A percentile compares a stretch with the other conserved stretches of the same genome.
phyloP scores from a whole-genome alignment of 345 rosid species.

The Eucalyptus cloeziana region DNA sequence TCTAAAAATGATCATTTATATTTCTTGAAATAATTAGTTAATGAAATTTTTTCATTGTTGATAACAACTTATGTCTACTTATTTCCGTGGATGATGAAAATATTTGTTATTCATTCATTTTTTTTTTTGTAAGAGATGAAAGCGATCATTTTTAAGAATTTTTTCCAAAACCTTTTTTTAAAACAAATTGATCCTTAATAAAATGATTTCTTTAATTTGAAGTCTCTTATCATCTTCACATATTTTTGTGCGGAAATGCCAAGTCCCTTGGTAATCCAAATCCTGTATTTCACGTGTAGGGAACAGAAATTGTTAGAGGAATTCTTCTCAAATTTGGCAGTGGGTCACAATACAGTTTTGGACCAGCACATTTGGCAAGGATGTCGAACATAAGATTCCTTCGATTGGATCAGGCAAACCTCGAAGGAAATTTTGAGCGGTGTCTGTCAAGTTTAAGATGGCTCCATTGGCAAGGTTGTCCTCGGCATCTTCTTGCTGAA shows the following conservation, averaged over 20 bases:
- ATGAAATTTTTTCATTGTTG: neutral
- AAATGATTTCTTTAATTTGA: neutral
- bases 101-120: neutral
- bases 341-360: neutral
- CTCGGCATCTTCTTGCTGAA: neutral
- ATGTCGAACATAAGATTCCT: neutral
- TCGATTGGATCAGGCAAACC: neutral
- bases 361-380: neutral
- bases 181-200: neutral
- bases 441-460: neutral
- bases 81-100: accelerated
- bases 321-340: neutral
- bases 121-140: neutral
- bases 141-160: neutral
- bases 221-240: neutral
- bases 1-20: neutral
- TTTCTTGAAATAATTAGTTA: neutral
- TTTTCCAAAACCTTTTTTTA: neutral
- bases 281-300: neutral
- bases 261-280: neutral
- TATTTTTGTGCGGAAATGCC: too few relatives aligned
- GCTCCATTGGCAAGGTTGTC: neutral
- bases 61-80: neutral
- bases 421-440: neutral
- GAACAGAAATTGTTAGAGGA: neutral